These are phyloP conservation scores for Colletotrichum euphorbiae DNA, from an alignment of 2,329 filamentous ascomycete genomes.

Conservation along the genomic window DNA sequence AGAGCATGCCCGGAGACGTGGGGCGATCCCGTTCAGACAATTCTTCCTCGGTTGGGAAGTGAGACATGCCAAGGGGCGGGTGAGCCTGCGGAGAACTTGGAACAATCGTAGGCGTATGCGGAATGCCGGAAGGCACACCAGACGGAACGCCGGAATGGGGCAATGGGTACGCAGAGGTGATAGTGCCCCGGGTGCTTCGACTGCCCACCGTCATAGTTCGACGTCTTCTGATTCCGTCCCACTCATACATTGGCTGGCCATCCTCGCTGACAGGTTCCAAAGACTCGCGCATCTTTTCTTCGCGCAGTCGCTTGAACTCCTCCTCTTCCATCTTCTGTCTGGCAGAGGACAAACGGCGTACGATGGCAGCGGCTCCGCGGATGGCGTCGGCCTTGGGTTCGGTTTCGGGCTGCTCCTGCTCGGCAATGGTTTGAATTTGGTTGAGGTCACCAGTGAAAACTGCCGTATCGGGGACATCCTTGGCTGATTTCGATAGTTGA, in stretches of 20 bases:
- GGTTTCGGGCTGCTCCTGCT: slow-evolving; percentile 94
- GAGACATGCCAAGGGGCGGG: slow-evolving; percentile 88
- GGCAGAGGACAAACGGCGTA: slow-evolving; percentile 82
- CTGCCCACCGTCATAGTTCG: slow-evolving; percentile 64
- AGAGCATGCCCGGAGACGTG: slow-evolving; percentile 60
- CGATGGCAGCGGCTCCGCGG: slow-evolving; percentile 87
- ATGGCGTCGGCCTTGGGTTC: slow-evolving; percentile 98
- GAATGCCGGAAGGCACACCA: slow-evolving; percentile 44
- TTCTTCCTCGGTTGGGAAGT: slow-evolving; percentile 77
- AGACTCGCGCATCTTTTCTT: slow-evolving; percentile 78
- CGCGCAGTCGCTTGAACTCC: slow-evolving; percentile 81
- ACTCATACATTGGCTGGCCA: slow-evolving; percentile 78
- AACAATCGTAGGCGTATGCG: slow-evolving; percentile 43
- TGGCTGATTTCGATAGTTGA: slow-evolving; percentile 97
- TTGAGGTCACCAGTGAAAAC: slow-evolving; percentile 94
- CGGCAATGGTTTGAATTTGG: slow-evolving; percentile 93
- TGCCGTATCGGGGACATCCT: slow-evolving; percentile 93
- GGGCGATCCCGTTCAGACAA: slow-evolving; percentile 65
- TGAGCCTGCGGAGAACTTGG: slow-evolving; percentile 54
- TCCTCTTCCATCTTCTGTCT: slow-evolving; percentile 83
- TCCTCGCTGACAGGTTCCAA: slow-evolving; percentile 83
- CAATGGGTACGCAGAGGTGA: slow-evolving; percentile 24
- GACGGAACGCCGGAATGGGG: slow-evolving; percentile 23
- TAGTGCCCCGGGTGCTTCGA: slow-evolving; percentile 40
- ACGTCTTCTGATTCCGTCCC: slow-evolving; percentile 88